Evolutionary conservation across 1,284 basidiomycete genomes (phyloP).

Genomic region (Boletellus deceptivus): DNA sequence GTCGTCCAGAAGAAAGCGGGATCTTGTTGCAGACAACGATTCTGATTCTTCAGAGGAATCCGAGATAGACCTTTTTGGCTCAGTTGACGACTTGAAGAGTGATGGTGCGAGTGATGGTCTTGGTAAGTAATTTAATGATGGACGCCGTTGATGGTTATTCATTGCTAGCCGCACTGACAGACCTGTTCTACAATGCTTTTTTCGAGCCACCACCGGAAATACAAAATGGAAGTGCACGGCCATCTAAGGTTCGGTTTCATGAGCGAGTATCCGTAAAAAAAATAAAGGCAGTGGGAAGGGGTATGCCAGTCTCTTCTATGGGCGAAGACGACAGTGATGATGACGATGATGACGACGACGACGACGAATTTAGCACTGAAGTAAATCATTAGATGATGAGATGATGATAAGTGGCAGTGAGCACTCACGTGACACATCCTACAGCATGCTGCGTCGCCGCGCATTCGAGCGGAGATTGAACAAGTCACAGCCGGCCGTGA

Average conservation of each 20-base stretch:
- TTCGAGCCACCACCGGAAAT: conserved; percentile 54
- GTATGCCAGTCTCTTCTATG: conserved; percentile 46
- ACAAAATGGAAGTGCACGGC: conserved; percentile 18
- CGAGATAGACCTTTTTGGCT: conserved; percentile 70
- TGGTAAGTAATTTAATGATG: conserved; percentile 36
- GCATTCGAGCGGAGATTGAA: too few relatives aligned
- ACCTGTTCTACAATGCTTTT: conserved; percentile 68
- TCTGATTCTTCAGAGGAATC: conserved; percentile 46
- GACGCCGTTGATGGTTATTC: neutral
- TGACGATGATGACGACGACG: conserved; percentile 34
- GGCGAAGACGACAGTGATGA: conserved; percentile 39
- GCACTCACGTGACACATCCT: too few relatives aligned
- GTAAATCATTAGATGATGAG: too few relatives aligned
- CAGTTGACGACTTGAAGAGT: conserved; percentile 43
- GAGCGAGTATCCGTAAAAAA: conserved; percentile 80
- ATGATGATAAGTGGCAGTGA: too few relatives aligned
- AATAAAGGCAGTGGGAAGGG: conserved; percentile 67
- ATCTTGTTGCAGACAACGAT: conserved; percentile 50
- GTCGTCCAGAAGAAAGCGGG: conserved; percentile 59
- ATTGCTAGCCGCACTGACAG: conserved; percentile 35
- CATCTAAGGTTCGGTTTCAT: conserved; percentile 68
- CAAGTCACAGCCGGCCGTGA: too few relatives aligned
- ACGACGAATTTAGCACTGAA: conserved; percentile 19
- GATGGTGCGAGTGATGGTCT: conserved; percentile 40
- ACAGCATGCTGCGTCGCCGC: too few relatives aligned